Evolutionary conservation across 768 basidiomycete genomes (phyloP).

Genomic region (Leccinum disarticulatum): DNA sequence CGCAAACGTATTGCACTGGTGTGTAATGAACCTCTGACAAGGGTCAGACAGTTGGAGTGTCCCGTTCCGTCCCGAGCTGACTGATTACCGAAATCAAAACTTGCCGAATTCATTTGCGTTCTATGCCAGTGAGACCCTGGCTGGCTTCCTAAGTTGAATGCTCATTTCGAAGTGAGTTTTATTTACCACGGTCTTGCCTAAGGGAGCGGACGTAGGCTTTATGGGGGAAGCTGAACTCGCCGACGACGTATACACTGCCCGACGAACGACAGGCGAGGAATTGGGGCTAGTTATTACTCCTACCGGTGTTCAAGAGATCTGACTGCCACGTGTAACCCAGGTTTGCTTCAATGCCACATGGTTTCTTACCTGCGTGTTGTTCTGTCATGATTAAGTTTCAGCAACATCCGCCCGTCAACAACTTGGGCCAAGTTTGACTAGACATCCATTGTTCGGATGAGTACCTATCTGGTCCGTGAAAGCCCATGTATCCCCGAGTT

Average conservation of each 20-base stretch:
- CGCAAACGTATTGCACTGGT: neutral
- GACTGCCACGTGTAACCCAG: neutral
- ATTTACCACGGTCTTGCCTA: too few relatives aligned
- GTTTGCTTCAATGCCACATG: neutral
- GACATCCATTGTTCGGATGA: neutral
- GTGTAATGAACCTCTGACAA: neutral
- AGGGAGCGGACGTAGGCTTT: neutral
- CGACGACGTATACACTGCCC: neutral
- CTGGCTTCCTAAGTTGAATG: too few relatives aligned
- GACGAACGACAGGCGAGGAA: neutral
- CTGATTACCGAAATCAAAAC: too few relatives aligned
- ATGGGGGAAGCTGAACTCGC: neutral
- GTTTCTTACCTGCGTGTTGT: neutral
- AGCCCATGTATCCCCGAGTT: neutral
- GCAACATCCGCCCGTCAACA: too few relatives aligned
- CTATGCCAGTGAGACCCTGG: too few relatives aligned
- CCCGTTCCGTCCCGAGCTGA: too few relatives aligned
- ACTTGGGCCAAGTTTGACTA: neutral
- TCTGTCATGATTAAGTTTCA: too few relatives aligned
- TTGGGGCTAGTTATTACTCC: neutral
- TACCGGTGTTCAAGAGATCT: neutral
- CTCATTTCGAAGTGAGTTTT: too few relatives aligned
- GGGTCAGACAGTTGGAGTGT: too few relatives aligned
- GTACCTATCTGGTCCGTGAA: neutral
- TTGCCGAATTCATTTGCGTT: too few relatives aligned